Evolutionary conservation across 23 red algal species (phyloP).

Genomic region (Gracilaria caudata): DNA sequence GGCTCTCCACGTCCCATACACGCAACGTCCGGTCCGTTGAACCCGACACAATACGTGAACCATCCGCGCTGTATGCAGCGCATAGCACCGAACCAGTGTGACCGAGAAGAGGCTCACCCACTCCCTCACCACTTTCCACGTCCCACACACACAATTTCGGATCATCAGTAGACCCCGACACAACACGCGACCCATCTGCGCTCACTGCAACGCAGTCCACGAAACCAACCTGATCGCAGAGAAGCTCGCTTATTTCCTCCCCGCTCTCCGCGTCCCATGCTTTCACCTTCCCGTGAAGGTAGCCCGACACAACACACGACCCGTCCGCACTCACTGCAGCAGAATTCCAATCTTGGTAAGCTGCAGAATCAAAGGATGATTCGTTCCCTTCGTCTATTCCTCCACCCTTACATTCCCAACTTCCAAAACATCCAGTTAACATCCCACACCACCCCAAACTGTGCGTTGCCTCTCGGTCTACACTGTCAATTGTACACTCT

Average conservation of each 20-base stretch:
- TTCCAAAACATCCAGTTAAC: not conserved
- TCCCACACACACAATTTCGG: too few species aligned
- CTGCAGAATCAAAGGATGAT: too few species aligned
- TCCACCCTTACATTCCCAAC: not conserved
- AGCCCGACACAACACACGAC: not conserved
- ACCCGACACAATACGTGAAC: not conserved
- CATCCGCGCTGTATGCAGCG: not conserved
- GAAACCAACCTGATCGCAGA: too few species aligned
- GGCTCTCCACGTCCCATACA: slow-evolving; percentile 1
- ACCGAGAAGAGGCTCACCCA: not conserved
- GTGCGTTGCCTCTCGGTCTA: not conserved
- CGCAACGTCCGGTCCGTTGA: not conserved
- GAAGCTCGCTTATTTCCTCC: too few species aligned
- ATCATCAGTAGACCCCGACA: too few species aligned
- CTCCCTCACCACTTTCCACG: not conserved
- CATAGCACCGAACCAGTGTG: not conserved
- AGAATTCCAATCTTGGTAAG: too few species aligned
- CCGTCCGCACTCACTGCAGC: not conserved
- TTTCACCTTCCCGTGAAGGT: not conserved
- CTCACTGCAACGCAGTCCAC: too few species aligned
- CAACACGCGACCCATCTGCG: not conserved
- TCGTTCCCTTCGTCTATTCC: too few species aligned
- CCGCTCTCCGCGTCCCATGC: too few species aligned
- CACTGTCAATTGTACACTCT: not conserved
- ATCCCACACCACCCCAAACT: not conserved